Evolutionary conservation across 805 yeast genomes (phyloP).

Genomic region (Candida vartiovaarae): DNA sequence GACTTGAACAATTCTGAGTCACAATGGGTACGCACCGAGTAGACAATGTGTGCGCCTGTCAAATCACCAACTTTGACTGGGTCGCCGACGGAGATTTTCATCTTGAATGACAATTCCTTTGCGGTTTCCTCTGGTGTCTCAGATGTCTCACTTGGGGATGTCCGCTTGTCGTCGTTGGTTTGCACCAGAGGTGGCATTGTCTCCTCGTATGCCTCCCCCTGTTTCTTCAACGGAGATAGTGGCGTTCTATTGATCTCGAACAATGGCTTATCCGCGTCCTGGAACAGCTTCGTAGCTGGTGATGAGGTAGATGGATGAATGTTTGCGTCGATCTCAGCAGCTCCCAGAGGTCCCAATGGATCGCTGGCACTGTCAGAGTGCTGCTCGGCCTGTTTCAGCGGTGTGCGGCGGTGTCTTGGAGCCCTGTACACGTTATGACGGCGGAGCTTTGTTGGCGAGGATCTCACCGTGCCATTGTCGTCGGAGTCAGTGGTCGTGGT

Average conservation of each 20-base stretch:
- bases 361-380: constrained; percentile 20
- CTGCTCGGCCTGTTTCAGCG: constrained; percentile 14
- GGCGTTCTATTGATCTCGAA: constrained; percentile 35
- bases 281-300: constrained; percentile 29
- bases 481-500: constrained; percentile 1
- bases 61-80: constrained; percentile 90
- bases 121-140: constrained; percentile 7
- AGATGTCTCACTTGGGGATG: not conserved
- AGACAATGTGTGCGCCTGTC: constrained; percentile 83
- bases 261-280: constrained; percentile 48
- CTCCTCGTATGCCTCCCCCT: not conserved
- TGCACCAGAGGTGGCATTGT: not conserved
- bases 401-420: constrained; percentile 37
- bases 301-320: constrained; percentile 23
- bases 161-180: not conserved
- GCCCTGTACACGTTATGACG: constrained; percentile 41
- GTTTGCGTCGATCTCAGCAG: constrained; percentile 23
- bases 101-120: constrained; percentile 18
- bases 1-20: constrained; percentile 23
- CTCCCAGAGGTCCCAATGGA: constrained; percentile 27
- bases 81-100: constrained; percentile 75
- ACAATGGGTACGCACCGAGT: constrained; percentile 63
- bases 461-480: constrained; percentile 10
- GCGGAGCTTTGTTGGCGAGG: constrained; percentile 34
- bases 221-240: constrained; percentile 18